phyloP scores from a whole-genome alignment of 805 yeast genomes.

The Candida quercuum region DNA sequence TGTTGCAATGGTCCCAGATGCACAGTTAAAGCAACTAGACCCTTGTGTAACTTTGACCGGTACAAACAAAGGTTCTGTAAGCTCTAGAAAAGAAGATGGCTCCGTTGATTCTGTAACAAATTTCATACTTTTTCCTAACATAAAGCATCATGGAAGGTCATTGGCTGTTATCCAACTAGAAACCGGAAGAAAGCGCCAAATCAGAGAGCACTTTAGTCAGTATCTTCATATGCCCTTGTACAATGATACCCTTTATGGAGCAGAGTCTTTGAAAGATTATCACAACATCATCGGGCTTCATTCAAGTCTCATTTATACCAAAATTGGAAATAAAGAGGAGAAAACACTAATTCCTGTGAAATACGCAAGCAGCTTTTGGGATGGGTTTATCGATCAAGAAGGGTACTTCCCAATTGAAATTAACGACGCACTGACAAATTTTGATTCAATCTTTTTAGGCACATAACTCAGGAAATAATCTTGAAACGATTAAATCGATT shows the following conservation, averaged over 20 bases:
- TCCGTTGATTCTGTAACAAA: slow-evolving; percentile 8
- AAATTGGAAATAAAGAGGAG: slow-evolving; percentile 22
- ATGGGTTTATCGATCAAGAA: slow-evolving; percentile 16
- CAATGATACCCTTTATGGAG: slow-evolving; percentile 27
- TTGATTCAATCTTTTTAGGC: slow-evolving; percentile 14
- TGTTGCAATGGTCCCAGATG: slow-evolving; percentile 22
- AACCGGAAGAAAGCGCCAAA: slow-evolving; percentile 38
- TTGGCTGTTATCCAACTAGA: slow-evolving; percentile 26
- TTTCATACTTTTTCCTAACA: slow-evolving; percentile 6
- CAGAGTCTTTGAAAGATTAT: slow-evolving; percentile 2
- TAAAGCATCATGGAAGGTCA: slow-evolving; percentile 13
- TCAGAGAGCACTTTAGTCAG: slow-evolving; percentile 27
- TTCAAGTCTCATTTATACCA: slow-evolving; percentile 28
- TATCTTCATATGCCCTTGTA: slow-evolving; percentile 23
- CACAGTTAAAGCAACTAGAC: not conserved
- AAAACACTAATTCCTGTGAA: slow-evolving; percentile 11
- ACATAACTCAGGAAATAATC: slow-evolving; percentile 33
- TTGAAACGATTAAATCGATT: slow-evolving; percentile 35
- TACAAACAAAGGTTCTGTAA: slow-evolving; percentile 3
- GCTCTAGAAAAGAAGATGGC: slow-evolving; percentile 3
- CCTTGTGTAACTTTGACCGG: not conserved
- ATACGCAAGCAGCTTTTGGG: slow-evolving; percentile 22
- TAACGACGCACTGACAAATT: slow-evolving; percentile 14
- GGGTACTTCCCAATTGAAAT: slow-evolving; percentile 23
- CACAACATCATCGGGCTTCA: slow-evolving; percentile 29